Evolutionary conservation across 176 grass and related monocot species (phyloP).

Genomic region (Rhynchospora tenuis): DNA sequence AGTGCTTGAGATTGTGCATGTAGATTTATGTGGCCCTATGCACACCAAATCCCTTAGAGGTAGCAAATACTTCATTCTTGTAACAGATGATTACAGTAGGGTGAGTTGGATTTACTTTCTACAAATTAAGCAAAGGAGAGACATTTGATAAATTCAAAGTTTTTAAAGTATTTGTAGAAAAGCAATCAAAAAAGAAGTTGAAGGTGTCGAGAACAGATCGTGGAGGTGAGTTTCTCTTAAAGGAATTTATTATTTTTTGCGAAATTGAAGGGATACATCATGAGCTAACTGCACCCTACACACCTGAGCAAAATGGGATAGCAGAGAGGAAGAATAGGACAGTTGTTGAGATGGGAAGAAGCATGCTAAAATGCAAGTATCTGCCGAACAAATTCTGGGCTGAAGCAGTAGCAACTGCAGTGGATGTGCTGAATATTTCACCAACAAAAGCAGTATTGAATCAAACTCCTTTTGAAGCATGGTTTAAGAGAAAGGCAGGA

Average conservation of each 20-base stretch:
- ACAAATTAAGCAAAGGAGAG: neutral
- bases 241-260: neutral
- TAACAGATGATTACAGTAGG: neutral
- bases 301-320: neutral
- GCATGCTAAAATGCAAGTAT: too few relatives aligned
- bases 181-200: neutral
- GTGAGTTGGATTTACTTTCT: neutral
- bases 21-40: too few relatives aligned
- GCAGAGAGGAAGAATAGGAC: too few relatives aligned
- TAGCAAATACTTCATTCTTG: neutral
- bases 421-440: too few relatives aligned
- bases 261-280: neutral
- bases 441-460: too few relatives aligned
- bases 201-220: neutral
- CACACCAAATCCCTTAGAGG: neutral
- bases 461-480: too few relatives aligned
- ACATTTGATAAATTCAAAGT: neutral
- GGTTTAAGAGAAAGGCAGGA: too few relatives aligned
- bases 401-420: too few relatives aligned
- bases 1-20: too few relatives aligned
- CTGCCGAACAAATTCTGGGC: too few relatives aligned
- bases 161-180: neutral
- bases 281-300: neutral
- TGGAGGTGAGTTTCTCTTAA: neutral
- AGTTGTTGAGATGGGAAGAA: too few relatives aligned